Percentiles rank a stretch among this genome's conserved stretches.
These are phyloP conservation scores for Penicillium expansum DNA, from an alignment of 2,329 filamentous ascomycete species.

Conservation along the genomic window DNA sequence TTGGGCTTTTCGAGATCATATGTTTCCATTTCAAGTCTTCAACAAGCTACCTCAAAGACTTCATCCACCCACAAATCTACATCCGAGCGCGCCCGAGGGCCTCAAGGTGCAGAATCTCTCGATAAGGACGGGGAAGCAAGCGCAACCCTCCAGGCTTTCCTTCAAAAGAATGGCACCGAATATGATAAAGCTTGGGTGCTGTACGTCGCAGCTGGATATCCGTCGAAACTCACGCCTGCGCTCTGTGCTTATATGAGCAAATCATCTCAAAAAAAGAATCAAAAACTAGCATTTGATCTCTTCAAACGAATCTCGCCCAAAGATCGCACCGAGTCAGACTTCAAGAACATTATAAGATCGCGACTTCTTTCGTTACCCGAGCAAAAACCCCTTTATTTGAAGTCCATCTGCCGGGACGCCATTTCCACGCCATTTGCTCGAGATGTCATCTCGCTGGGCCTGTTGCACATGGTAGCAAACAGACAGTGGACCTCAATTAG, in stretches of 20 bases:
- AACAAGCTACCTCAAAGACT: conserved; percentile 2
- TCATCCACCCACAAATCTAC: neutral
- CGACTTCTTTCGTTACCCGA: conserved; percentile 42
- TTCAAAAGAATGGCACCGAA: conserved; percentile 17
- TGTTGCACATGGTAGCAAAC: conserved; percentile 33
- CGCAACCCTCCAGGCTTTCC: conserved; percentile 18
- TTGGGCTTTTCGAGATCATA: conserved; percentile 28
- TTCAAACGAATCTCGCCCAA: conserved; percentile 44
- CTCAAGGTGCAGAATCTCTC: neutral
- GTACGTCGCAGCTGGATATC: conserved; percentile 35
- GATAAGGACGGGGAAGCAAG: conserved; percentile 14
- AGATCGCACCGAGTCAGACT: conserved; percentile 44
- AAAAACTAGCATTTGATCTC: conserved; percentile 45
- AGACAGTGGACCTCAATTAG: conserved; percentile 30
- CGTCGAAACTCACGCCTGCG: conserved; percentile 23
- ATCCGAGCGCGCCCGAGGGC: neutral
- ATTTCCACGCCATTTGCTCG: conserved; percentile 22
- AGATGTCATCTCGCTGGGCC: conserved; percentile 28
- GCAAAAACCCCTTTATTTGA: conserved; percentile 28
- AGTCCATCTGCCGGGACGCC: conserved; percentile 45
- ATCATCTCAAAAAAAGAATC: conserved; percentile 44
- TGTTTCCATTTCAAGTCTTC: conserved; percentile 20
- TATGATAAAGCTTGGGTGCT: conserved; percentile 46
- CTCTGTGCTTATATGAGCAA: conserved; percentile 41
- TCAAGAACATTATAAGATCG: conserved; percentile 45